phyloP scores from a whole-genome alignment of 495 filamentous ascomycete species.

The Hyaloscypha variabilis region DNA sequence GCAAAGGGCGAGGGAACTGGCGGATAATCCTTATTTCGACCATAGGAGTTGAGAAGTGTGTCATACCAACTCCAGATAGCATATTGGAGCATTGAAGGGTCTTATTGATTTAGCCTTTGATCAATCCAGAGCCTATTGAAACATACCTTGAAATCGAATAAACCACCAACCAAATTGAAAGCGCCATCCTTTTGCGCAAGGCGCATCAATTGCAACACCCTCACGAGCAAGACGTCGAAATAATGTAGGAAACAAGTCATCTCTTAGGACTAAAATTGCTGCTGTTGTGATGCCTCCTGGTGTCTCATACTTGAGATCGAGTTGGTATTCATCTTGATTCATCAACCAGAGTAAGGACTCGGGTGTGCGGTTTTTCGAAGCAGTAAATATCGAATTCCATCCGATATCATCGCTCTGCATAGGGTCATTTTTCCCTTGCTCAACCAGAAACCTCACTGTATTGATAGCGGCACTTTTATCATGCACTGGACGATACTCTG shows the following conservation, averaged over 20 bases:
- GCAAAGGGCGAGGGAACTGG: background rate
- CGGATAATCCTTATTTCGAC: too few relatives aligned
- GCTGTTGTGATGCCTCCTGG: background rate
- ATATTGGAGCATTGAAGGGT: slow-evolving; percentile 2
- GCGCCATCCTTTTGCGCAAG: background rate
- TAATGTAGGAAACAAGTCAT: background rate
- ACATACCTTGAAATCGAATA: background rate
- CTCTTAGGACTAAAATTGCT: background rate
- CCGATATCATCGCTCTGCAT: background rate
- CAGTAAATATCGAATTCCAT: background rate
- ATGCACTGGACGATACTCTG: background rate
- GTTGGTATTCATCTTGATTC: background rate
- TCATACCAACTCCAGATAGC: background rate
- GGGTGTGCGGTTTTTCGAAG: background rate
- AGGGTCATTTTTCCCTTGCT: background rate
- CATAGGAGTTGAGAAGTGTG: background rate
- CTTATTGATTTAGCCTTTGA: too few relatives aligned
- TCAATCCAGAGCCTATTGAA: background rate
- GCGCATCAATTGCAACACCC: background rate
- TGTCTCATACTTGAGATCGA: background rate
- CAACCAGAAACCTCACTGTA: background rate
- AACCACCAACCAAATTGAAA: background rate
- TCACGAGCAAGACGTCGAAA: background rate
- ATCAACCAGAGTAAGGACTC: background rate
- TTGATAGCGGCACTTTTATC: background rate